These are phyloP conservation scores for Ananas comosus DNA, from an alignment of 176 grass and related monocot genomes.

Conservation along the genomic window DNA sequence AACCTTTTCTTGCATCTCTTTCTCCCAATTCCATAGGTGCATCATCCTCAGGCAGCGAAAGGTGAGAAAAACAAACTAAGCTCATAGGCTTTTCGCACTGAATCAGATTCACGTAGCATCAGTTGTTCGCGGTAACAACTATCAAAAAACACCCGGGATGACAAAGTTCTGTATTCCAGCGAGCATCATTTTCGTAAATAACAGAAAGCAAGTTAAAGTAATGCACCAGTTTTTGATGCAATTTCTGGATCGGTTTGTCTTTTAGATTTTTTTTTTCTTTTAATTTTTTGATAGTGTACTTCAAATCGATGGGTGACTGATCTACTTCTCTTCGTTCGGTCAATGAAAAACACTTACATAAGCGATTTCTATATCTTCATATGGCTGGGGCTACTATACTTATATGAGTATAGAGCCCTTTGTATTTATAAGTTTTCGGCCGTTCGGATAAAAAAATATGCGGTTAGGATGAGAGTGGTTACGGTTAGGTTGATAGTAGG, in stretches of 20 bases:
- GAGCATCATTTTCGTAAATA: neutral
- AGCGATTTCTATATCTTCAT: too few species aligned
- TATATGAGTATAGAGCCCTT: too few species aligned
- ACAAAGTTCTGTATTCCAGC: neutral
- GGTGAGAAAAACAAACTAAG: slow-evolving; percentile 34
- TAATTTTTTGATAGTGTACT: too few species aligned
- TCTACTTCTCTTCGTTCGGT: too few species aligned
- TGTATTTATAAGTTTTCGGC: too few species aligned
- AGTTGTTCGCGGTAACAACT: neutral
- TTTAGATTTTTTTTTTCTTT: too few species aligned
- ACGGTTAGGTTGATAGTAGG: too few species aligned
- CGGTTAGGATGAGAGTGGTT: too few species aligned
- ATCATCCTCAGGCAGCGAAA: slow-evolving; percentile 75
- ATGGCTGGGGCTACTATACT: too few species aligned
- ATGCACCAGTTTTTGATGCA: neutral
- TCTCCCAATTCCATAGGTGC: slow-evolving; percentile 60
- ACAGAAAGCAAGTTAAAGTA: neutral
- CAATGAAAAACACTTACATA: too few species aligned
- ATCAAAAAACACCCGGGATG: neutral
- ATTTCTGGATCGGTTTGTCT: neutral
- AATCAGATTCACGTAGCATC: neutral
- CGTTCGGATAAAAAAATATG: too few species aligned
- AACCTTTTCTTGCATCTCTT: slow-evolving; percentile 32
- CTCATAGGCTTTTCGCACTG: slow-evolving; percentile 9
- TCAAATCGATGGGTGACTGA: too few species aligned